phyloP scores from a whole-genome alignment of 306 rosid species.

The Sesbania bispinosa region DNA sequence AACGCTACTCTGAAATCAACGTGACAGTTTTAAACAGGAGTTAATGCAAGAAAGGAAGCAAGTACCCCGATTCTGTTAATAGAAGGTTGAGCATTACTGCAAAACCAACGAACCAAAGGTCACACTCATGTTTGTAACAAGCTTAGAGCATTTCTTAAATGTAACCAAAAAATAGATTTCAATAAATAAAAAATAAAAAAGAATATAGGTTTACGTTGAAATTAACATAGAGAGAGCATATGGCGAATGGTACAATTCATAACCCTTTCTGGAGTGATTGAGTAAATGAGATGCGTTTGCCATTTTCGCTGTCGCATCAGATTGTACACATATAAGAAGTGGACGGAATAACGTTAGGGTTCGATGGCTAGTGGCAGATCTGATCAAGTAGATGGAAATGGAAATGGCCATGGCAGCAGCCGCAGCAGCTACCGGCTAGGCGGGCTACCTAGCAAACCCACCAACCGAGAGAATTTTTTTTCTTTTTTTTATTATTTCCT shows the following conservation, averaged over 20 bases:
- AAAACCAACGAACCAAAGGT: constrained; percentile 60
- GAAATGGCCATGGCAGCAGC: constrained; percentile 10
- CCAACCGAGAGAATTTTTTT: background rate
- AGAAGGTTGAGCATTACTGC: constrained; percentile 58
- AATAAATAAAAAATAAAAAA: no score
- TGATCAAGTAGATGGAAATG: constrained; percentile 17
- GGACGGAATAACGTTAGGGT: constrained; percentile 21
- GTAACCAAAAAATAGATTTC: constrained; percentile 19
- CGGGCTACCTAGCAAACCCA: no score
- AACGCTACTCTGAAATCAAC: no score
- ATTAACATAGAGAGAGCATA: background rate
- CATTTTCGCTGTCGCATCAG: constrained; percentile 32
- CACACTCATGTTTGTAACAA: constrained; percentile 59
- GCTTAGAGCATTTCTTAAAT: constrained; percentile 64
- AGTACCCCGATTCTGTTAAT: constrained; percentile 48
- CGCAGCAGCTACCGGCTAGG: background rate
- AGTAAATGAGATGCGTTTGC: constrained; percentile 65
- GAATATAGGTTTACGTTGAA: no score
- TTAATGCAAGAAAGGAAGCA: constrained; percentile 11
- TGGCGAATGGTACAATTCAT: background rate
- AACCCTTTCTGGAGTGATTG: constrained; percentile 74
- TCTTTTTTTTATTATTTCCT: background rate
- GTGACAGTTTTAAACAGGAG: no score
- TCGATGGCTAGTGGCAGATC: constrained; percentile 25
- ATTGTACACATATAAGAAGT: background rate